A percentile compares a stretch with the other conserved stretches of the same genome.
Conservation (phyloP, 352 stramenopile species). For the Phytophthora brassicae region DNA sequence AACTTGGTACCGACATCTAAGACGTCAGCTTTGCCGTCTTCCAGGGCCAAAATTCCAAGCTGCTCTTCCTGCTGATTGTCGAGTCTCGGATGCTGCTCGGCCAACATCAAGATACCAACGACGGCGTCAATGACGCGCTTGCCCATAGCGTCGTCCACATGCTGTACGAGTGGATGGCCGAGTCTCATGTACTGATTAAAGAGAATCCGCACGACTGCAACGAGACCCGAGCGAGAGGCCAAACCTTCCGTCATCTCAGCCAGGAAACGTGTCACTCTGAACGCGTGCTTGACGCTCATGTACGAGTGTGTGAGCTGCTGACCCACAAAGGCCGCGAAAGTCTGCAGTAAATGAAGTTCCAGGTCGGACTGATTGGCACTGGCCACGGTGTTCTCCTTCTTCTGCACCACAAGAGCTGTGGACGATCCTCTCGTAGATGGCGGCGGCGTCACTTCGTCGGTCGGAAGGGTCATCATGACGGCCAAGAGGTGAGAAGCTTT, state of each 20-base stretch:
- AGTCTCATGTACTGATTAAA: constrained; percentile 63
- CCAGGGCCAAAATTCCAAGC: constrained; percentile 26
- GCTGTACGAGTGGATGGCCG: constrained; percentile 49
- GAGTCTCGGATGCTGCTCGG: constrained; percentile 31
- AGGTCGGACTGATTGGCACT: constrained; percentile 44
- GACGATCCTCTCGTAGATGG: constrained; percentile 13
- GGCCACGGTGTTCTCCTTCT: neutral
- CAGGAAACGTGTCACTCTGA: constrained; percentile 45
- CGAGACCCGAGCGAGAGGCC: constrained; percentile 42
- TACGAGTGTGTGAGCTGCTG: constrained; percentile 50
- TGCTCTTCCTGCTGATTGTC: constrained; percentile 7
- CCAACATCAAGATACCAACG: constrained; percentile 53
- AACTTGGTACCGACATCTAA: constrained; percentile 25
- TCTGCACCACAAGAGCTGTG: constrained; percentile 20
- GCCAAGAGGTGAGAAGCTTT: neutral
- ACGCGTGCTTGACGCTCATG: constrained; percentile 50
- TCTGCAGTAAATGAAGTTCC: constrained; percentile 60
- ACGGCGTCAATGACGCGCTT: constrained; percentile 57
- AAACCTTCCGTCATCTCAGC: constrained; percentile 54
- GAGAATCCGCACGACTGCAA: constrained; percentile 41
- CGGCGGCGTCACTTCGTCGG: constrained; percentile 29
- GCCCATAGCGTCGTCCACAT: constrained; percentile 65
- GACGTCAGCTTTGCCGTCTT: constrained; percentile 14
- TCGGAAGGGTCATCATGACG: constrained; percentile 34
- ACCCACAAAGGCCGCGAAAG: constrained; percentile 42